Evolutionary conservation across 768 basidiomycete genomes (phyloP), one percentile per base, ranked within the genome.

Genomic region (Macrolepiota albuminosa): DNA sequence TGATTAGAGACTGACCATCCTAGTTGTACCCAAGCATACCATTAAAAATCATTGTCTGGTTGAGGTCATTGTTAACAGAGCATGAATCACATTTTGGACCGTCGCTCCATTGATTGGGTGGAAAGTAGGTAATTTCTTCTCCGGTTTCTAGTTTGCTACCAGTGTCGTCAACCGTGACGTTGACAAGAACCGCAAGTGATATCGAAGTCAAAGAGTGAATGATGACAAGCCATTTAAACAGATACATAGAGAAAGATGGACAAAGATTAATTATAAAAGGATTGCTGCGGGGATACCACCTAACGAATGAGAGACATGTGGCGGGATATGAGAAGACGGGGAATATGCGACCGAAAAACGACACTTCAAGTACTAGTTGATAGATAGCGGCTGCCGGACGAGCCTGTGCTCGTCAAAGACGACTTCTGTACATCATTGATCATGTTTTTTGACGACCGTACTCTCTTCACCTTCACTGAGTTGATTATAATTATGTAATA

Each of bases 131-230:
- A 24, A 79, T 69, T 9, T 55, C 61, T 18, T 57, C 62, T 31
- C 75, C 70, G 42, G 73, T 75, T 24, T 57, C 21, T 16, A 66
- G 59, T 62, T 76, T 71, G 39, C 72, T 71, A 31, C 64, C 62
- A 40, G 70, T 70, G 64, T 79, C 78, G 70, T 81, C 78, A 40
- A 81, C 71, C 5, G 78, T 79, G 34, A 74, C 64, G 58, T 80
- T 79, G 60, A 63, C 59, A 39, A 66, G 66, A 31, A 42, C 31
- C 24, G 62, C 63, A 52, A 61, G 56, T 24, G 50, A 61, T 14
- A 54, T 46, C 21, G 60, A 47, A 34, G 60, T n/a, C 54, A 65
- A 46, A 49, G 29, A 54, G 46, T 62, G 50, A 43, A 63, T 49
- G 16, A 60, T 16, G 47, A 56, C 16, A 50, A 37, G 47, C 61